A percentile compares a stretch with the other conserved stretches of the same genome.
These are phyloP conservation scores for Paecilomyces sp. DNA, from an alignment of 2,329 filamentous ascomycete genomes.

Conservation along the genomic window DNA sequence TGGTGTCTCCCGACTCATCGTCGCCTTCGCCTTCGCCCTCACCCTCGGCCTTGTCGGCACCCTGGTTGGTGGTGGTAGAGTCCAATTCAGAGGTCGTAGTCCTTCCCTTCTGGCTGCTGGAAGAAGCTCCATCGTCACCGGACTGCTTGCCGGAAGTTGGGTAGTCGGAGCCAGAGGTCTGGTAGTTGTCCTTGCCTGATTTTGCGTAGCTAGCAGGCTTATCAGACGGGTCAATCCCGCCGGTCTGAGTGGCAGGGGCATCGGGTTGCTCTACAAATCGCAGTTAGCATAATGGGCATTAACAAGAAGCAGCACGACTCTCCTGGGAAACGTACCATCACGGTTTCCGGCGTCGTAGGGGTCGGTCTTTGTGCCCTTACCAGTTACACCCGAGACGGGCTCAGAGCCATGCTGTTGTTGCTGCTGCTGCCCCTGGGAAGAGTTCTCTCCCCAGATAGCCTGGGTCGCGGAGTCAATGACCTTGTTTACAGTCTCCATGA, in stretches of 20 bases:
- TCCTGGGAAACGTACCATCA: conserved; percentile 38
- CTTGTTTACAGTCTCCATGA: conserved; percentile 58
- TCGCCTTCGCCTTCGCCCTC: neutral
- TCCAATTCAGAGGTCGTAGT: neutral
- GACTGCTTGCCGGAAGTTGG: too few relatives aligned
- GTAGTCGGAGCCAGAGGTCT: neutral
- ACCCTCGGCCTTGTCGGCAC: too few relatives aligned
- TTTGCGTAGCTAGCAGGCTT: neutral
- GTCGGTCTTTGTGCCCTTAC: conserved; percentile 60
- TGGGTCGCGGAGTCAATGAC: conserved; percentile 45
- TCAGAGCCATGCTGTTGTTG: conserved; percentile 45
- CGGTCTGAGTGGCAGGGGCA: conserved; percentile 29
- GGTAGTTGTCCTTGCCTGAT: neutral
- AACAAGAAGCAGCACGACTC: neutral
- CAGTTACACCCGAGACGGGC: conserved; percentile 64
- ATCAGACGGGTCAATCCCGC: neutral
- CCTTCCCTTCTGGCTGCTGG: neutral
- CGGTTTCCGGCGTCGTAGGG: conserved; percentile 75
- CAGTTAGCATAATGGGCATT: neutral
- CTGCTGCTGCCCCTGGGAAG: conserved; percentile 14
- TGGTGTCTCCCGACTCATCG: neutral
- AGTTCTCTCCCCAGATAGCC: conserved; percentile 40
- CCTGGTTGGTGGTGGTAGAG: neutral
- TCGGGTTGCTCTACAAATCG: neutral
- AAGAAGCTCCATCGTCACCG: neutral